Conservation (phyloP, 1,284 basidiomycete species). For the Trametes hirsuta region DNA sequence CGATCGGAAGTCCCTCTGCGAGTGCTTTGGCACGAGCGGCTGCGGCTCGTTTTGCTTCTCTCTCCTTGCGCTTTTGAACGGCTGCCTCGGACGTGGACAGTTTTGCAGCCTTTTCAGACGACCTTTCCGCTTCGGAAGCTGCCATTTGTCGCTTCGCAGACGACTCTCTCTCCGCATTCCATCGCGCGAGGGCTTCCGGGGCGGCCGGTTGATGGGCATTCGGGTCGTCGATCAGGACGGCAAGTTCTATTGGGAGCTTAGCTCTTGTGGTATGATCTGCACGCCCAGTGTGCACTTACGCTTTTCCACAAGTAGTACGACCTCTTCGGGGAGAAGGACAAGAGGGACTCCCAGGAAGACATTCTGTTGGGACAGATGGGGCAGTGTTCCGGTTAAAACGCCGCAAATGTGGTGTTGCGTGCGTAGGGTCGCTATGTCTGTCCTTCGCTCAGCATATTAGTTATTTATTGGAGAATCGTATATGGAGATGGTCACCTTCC, state of each 20-base stretch:
- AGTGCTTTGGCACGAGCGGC: slow-evolving; percentile 42
- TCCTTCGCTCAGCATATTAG: slow-evolving; percentile 29
- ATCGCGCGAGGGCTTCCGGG: slow-evolving; percentile 51
- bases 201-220: slow-evolving; percentile 65
- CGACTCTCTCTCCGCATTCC: slow-evolving; percentile 54
- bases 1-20: slow-evolving; percentile 27
- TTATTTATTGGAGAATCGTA: slow-evolving; percentile 1
- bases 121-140: slow-evolving; percentile 47
- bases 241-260: slow-evolving; percentile 57
- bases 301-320: slow-evolving; percentile 82
- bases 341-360: slow-evolving; percentile 92
- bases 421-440: slow-evolving; percentile 81
- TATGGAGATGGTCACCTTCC: slow-evolving; percentile 52
- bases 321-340: slow-evolving; percentile 90
- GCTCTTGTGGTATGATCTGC: slow-evolving; percentile 8
- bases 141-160: slow-evolving; percentile 51
- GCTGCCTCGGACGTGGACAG: slow-evolving; percentile 63
- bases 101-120: slow-evolving; percentile 47
- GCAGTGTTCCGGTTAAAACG: slow-evolving; percentile 87
- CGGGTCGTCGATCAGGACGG: slow-evolving; percentile 78
- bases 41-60: slow-evolving; percentile 57
- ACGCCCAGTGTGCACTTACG: slow-evolving; percentile 47
- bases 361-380: slow-evolving; percentile 96
- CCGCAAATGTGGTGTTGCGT: slow-evolving; percentile 85
- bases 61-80: slow-evolving; percentile 69